Percentiles rank a stretch among this genome's conserved stretches.
Conservation (phyloP, 2,329 filamentous ascomycete species). For the Colletotrichum sojae region DNA sequence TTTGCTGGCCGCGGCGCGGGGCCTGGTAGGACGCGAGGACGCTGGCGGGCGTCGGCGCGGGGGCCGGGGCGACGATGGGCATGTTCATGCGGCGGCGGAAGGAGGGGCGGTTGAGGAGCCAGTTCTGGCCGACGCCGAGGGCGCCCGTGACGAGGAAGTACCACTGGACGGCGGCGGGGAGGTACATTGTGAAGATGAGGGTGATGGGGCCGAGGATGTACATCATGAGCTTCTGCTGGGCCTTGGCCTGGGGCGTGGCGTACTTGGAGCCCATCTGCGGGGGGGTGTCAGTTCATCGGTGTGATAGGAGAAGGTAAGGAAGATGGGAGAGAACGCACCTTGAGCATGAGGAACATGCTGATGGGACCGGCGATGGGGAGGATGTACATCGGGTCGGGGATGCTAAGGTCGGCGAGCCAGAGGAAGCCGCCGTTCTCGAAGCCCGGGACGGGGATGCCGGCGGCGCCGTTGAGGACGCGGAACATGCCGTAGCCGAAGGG, state of each 20-base stretch:
- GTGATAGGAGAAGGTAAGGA: constrained; percentile 31
- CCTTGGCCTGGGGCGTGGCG: constrained; percentile 43
- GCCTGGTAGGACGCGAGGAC: constrained; percentile 51
- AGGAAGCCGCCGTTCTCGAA: constrained; percentile 78
- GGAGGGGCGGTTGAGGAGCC: constrained; percentile 54
- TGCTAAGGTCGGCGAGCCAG: constrained; percentile 86
- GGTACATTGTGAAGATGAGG: constrained; percentile 61
- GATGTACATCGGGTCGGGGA: constrained; percentile 82
- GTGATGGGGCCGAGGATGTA: constrained; percentile 60
- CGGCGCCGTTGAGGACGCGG: constrained; percentile 81
- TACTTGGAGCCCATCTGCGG: constrained; percentile 54
- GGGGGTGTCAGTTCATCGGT: constrained; percentile 4
- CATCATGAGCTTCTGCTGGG: constrained; percentile 58
- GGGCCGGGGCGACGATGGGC: constrained; percentile 48
- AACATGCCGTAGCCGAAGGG: constrained; percentile 87
- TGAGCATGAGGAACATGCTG: constrained; percentile 70
- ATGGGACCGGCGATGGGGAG: constrained; percentile 75
- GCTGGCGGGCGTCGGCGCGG: constrained; percentile 37
- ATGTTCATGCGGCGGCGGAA: constrained; percentile 57
- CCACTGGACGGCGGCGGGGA: constrained; percentile 64
- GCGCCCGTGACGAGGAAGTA: constrained; percentile 60
- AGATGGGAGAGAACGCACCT: constrained; percentile 52
- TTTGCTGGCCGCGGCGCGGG: neutral
- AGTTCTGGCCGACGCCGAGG: constrained; percentile 51
- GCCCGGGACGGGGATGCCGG: constrained; percentile 83